A percentile compares a stretch with the other conserved stretches of the same genome.
These are phyloP conservation scores for Pistacia integerrima DNA, from an alignment of 345 rosid genomes.

Conservation along the genomic window DNA sequence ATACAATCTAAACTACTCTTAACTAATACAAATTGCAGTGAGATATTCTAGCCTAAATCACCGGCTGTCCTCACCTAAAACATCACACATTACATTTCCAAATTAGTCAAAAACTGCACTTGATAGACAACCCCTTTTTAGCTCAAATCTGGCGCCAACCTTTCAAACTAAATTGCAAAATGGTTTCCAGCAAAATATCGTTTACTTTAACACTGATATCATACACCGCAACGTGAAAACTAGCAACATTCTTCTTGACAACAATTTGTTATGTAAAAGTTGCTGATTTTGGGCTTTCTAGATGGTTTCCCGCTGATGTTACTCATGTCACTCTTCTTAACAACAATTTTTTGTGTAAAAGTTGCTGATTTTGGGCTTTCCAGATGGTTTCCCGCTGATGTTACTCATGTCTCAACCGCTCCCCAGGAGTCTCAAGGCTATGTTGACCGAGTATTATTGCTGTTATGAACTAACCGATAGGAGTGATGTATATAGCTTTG, in stretches of 20 bases:
- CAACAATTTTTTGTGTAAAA: conserved; percentile 50
- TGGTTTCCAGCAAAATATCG: no score
- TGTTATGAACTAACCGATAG: conserved; percentile 63
- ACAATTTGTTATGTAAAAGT: conserved; percentile 50
- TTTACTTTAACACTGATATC: conserved; percentile 21
- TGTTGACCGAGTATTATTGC: conserved; percentile 66
- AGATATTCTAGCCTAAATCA: no score
- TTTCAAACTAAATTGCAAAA: no score
- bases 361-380: conserved; percentile 76
- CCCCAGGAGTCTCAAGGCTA: conserved; percentile 78
- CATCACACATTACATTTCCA: no score
- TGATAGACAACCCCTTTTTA: no score
- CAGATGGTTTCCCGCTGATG: conserved; percentile 47
- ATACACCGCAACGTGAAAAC: conserved; percentile 73
- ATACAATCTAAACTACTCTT: no score
- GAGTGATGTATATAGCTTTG: conserved; percentile 80
- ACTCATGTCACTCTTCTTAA: conserved; percentile 41
- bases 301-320: conserved; percentile 50
- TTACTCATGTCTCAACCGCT: conserved; percentile 67
- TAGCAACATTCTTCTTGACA: conserved; percentile 60
- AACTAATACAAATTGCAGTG: no score
- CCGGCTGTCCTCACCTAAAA: no score
- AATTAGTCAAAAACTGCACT: no score
- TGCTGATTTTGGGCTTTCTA: conserved; percentile 69
- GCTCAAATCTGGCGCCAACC: no score